Conservation (phyloP, 805 yeast genomes). For the Saccharomycopsis babjevae region DNA sequence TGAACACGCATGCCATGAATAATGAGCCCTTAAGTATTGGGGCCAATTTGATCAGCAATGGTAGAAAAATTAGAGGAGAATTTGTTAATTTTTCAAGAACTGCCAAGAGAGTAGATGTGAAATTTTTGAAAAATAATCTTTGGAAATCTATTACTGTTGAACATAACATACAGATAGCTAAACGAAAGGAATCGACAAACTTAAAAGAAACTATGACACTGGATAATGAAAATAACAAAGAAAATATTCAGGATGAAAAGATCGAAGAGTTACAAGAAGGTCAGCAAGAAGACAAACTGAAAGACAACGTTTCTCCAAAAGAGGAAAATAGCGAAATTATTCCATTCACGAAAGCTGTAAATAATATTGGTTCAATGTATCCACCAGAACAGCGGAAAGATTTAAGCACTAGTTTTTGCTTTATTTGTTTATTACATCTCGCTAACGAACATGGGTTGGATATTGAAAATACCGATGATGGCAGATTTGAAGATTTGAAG, state of each 20-base stretch:
- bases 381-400: slow-evolving; percentile 48
- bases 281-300: slow-evolving; percentile 1
- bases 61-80: slow-evolving; percentile 28
- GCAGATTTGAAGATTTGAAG: slow-evolving; percentile 11
- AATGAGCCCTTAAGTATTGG: slow-evolving; percentile 18
- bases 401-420: slow-evolving; percentile 75
- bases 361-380: slow-evolving; percentile 42
- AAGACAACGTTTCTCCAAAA: not conserved
- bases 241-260: slow-evolving; percentile 7
- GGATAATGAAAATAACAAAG: slow-evolving; percentile 22
- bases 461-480: slow-evolving; percentile 33
- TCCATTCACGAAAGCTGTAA: slow-evolving; percentile 39
- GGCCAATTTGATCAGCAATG: slow-evolving; percentile 24
- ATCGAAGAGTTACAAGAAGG: slow-evolving; percentile 14
- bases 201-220: slow-evolving; percentile 28
- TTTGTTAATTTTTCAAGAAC: slow-evolving; percentile 53
- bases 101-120: slow-evolving; percentile 74
- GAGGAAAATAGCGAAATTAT: slow-evolving; percentile 17
- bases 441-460: slow-evolving; percentile 77
- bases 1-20: slow-evolving; percentile 8
- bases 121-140: slow-evolving; percentile 58
- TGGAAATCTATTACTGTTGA: slow-evolving; percentile 47
- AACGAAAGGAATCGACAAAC: slow-evolving; percentile 24
- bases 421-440: slow-evolving; percentile 71
- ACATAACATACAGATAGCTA: slow-evolving; percentile 6